These are phyloP conservation scores for Eutrema japonicum DNA, from an alignment of 345 rosid species.

Conservation along the genomic window DNA sequence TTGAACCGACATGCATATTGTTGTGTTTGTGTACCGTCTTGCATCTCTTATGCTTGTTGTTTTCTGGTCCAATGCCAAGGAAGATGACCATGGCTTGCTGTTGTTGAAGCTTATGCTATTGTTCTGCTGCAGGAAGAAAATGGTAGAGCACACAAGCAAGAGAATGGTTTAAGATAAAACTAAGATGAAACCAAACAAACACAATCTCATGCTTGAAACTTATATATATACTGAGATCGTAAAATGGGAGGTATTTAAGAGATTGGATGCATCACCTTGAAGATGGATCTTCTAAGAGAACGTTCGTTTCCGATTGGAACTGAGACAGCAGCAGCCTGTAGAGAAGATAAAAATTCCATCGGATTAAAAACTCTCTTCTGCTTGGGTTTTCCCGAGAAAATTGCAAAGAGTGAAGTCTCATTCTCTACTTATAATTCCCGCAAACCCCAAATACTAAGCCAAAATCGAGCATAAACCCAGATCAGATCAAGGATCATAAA, in stretches of 20 bases:
- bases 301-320: slow-evolving; percentile 38
- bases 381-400: background rate
- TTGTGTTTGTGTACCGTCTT: slow-evolving; percentile 34
- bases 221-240: background rate
- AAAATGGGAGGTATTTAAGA: background rate
- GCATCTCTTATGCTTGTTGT: slow-evolving; percentile 46
- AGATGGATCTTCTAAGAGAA: slow-evolving; percentile 41
- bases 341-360: background rate
- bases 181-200: background rate
- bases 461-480: slow-evolving; percentile 15
- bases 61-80: slow-evolving; percentile 52
- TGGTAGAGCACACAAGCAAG: slow-evolving; percentile 6
- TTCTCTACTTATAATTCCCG: no score
- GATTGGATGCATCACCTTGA: slow-evolving; percentile 40
- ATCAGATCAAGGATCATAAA: slow-evolving; percentile 27
- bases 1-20: slow-evolving; percentile 81
- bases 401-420: no score
- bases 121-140: slow-evolving; percentile 49
- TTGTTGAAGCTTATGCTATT: slow-evolving; percentile 57
- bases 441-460: background rate
- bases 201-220: background rate
- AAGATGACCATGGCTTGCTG: slow-evolving; percentile 62
- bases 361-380: background rate
- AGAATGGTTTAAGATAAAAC: background rate
- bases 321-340: slow-evolving; percentile 41